A percentile compares a stretch with the other conserved stretches of the same genome.
Evolutionary conservation across 495 filamentous ascomycete species (phyloP).

Genomic region (Hypoxylon lenormandii): DNA sequence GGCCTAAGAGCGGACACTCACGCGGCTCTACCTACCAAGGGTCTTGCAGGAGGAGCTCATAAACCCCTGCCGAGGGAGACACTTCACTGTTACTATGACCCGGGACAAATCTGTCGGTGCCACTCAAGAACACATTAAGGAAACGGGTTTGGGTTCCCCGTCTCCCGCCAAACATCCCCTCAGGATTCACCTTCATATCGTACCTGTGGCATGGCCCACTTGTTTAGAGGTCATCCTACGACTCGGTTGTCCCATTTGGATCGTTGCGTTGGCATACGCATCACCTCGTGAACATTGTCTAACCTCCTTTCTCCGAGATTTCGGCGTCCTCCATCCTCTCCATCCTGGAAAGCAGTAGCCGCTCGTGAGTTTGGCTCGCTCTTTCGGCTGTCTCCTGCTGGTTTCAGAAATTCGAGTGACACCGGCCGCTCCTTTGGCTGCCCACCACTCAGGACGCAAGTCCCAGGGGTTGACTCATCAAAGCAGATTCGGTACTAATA

Average conservation of each 20-base stretch:
- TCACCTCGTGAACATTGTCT: slow-evolving; percentile 39
- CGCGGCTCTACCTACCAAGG: slow-evolving; percentile 40
- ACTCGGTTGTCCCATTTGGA: slow-evolving; percentile 36
- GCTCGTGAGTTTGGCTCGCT: slow-evolving; percentile 31
- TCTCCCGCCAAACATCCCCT: slow-evolving; percentile 37
- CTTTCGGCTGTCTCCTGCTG: slow-evolving; percentile 39
- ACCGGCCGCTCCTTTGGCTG: slow-evolving; percentile 37
- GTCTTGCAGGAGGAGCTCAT: slow-evolving; percentile 36
- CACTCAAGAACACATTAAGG: slow-evolving; percentile 40
- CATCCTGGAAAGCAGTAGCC: slow-evolving; percentile 39
- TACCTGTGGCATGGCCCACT: slow-evolving; percentile 39
- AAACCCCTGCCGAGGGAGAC: slow-evolving; percentile 36
- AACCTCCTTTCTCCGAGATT: slow-evolving; percentile 32
- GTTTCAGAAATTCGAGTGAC: slow-evolving; percentile 47
- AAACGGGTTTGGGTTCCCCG: slow-evolving; percentile 36
- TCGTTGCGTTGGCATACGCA: slow-evolving; percentile 30
- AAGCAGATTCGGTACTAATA: slow-evolving; percentile 38
- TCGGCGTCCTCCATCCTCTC: slow-evolving; percentile 48
- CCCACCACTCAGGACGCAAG: slow-evolving; percentile 41
- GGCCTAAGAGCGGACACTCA: slow-evolving; percentile 23
- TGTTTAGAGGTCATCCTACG: slow-evolving; percentile 40
- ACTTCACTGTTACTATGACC: slow-evolving; percentile 39
- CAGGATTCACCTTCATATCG: slow-evolving; percentile 22
- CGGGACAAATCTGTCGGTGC: slow-evolving; percentile 37
- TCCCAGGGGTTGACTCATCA: slow-evolving; percentile 49